These are phyloP conservation scores for Rhodotorula glutinis DNA, from an alignment of 1,284 basidiomycete genomes.

Conservation along the genomic window DNA sequence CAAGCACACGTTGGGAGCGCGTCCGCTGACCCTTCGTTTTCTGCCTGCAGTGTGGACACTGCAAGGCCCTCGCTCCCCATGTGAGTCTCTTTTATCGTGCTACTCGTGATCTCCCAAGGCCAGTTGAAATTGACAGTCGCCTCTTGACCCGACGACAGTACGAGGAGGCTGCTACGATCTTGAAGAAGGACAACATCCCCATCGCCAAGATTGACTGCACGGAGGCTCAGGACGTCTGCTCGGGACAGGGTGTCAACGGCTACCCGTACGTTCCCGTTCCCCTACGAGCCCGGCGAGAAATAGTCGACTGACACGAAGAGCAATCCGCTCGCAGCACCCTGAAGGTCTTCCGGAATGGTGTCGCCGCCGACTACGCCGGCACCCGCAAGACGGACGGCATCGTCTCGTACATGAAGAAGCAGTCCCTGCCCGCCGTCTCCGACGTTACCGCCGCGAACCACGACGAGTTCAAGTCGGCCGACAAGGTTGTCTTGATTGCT, in stretches of 20 bases:
- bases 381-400: conserved; percentile 95
- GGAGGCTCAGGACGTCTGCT: conserved; percentile 80
- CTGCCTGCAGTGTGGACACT: conserved; percentile 2
- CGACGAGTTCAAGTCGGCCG: conserved; percentile 80
- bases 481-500: conserved; percentile 86
- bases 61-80: conserved; percentile 44
- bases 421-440: conserved; percentile 91
- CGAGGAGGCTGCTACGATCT: conserved; percentile 87
- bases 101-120: not conserved
- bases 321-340: conserved; percentile 51
- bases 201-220: conserved; percentile 70
- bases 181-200: conserved; percentile 85
- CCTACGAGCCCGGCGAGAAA: no score
- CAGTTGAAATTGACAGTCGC: no score
- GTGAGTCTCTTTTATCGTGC: conserved; percentile 10
- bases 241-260: conserved; percentile 76
- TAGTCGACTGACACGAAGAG: no score
- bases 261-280: conserved; percentile 91
- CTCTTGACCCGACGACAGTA: conserved; percentile 62
- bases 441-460: conserved; percentile 71
- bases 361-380: conserved; percentile 73
- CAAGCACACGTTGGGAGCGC: no score
- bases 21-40: not conserved
- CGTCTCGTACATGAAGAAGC: conserved; percentile 97
- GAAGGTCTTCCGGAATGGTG: conserved; percentile 88